Evolutionary conservation across 1,284 basidiomycete genomes (phyloP), one percentile per base, ranked within the genome.

Genomic region (Moniliophthora roreri): DNA sequence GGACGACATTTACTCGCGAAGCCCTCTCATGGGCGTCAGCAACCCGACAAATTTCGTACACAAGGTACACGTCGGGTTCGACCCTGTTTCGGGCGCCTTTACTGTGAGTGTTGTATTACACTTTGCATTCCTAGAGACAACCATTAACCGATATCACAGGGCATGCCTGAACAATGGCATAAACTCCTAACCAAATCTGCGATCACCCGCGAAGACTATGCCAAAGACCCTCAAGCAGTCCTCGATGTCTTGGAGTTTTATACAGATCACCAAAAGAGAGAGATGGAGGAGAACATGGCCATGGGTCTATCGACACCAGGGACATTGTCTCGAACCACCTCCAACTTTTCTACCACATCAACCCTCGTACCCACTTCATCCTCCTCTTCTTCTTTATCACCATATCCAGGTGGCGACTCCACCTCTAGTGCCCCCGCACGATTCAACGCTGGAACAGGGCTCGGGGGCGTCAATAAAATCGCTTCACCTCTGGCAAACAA

Each of bases 241-340:
- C 79, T 98, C 15, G 96, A 98, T 60, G 96, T 98, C 0, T 86
- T 99, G 54, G 95, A 98, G 66, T 99, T 98, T 75, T 98, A 98
- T 72, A 98, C 95, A 11, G 93, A 97, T 67, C 94, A 95, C 63
- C 94, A 98, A 75, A 95, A 94, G 69, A 85, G 89, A n/a, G 91
- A 91, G 65, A 73, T 90, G 65, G 93, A 95, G 63, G 86, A 89
- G 7, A 50, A 32, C 44, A 53, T 56, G 51, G 34, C 18, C 9
- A 52, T 49, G 35, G 48, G 46, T 2, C 23, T 51, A 38, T 51
- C 15, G 2, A 38, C 50, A 39, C 13, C 53, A 2, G 36, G 46
- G 32, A 49, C 61, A 20, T 50, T 68, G 36, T 44, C 67, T 20
- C 63, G 67, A 1, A 58, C 66, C 35, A 41, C 52, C 32, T 70